phyloP scores from a whole-genome alignment of 2,329 filamentous ascomycete species.

The Amphichorda felina region DNA sequence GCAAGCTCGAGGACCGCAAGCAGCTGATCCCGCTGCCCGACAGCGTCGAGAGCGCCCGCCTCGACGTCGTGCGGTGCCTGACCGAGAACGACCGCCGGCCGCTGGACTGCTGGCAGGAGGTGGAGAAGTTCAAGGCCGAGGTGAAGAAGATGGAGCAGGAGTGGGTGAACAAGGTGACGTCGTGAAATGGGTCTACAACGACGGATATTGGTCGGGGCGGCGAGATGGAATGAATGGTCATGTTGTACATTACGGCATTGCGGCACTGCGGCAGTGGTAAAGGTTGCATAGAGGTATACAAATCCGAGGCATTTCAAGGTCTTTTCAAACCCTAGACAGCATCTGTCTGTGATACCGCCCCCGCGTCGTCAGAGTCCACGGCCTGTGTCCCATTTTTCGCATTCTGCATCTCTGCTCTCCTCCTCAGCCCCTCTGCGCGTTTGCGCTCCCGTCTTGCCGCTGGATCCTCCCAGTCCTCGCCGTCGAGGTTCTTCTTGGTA shows the following conservation, averaged over 20 bases:
- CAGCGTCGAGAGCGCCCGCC: constrained; percentile 60
- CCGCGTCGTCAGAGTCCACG: too few relatives aligned
- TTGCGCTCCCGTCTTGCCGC: constrained; percentile 40
- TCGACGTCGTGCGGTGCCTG: constrained; percentile 69
- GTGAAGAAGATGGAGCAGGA: constrained; percentile 74
- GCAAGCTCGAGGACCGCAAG: constrained; percentile 49
- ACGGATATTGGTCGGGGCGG: too few relatives aligned
- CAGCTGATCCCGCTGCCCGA: constrained; percentile 59
- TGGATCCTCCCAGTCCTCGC: constrained; percentile 42
- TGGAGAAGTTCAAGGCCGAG: constrained; percentile 81
- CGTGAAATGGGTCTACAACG: constrained; percentile 16
- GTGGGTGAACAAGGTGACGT: constrained; percentile 76
- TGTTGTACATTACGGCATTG: constrained; percentile 6
- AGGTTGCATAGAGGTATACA: constrained; percentile 6
- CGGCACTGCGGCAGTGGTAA: constrained; percentile 5
- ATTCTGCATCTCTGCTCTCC: constrained; percentile 29
- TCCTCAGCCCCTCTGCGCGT: constrained; percentile 43
- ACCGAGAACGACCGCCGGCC: constrained; percentile 75
- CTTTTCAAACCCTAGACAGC: neutral
- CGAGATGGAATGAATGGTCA: too few relatives aligned
- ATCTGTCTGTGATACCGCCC: too few relatives aligned
- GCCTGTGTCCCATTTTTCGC: constrained; percentile 1
- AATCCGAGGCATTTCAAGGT: neutral
- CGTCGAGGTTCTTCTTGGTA: constrained; percentile 17
- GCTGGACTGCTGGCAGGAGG: constrained; percentile 89